Evolutionary conservation across 2,329 filamentous ascomycete species (phyloP), one percentile per base, ranked within the genome.

Genomic region (Onygena corvina): DNA sequence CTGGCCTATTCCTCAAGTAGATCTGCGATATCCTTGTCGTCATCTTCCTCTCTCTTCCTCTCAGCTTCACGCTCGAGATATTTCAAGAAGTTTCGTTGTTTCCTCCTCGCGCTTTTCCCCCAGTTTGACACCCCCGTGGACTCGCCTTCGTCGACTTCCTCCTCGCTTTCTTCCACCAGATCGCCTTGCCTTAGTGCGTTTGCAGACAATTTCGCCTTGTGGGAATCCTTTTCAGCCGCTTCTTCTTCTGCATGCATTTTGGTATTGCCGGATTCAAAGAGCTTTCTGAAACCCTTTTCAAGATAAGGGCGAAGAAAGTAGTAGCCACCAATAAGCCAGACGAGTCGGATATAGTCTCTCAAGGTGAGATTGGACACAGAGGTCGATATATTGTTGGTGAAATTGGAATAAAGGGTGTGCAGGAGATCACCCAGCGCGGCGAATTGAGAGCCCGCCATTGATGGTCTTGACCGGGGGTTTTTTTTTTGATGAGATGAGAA

Each of bases 11-110:
- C 74, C 57, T 77, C 73, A 63, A 88, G 64, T 58, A 83, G 79
- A 65, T 88, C 81, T 61, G 80, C 76, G 57, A 89, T 83, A 63
- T 88, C 83, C 67, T 84, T 83, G 63, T 86, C 82, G 52, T 83
- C 79, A 56, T 84, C 74, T 51, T 81, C 77, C 57, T 81, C 79
- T 58, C 78, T 73, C 56, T 67, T 65, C 67, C 77, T 71, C 54
- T 84, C 81, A 56, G 79, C 72, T 44, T 73, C 75, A 58, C 80
- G 79, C 53, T 85, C 64, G 59, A 83, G 62, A 60, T 79, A 76
- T 71, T 79, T 80, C 53, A 84, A 69, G 64, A 83, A 74, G 56
- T 76, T 74, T 60, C 81, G 75, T 69, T 86, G 82, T 57, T 83
- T 75, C 63, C 78, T 76, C 55, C 81, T 72, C 7, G 83, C 81